Conservation (phyloP, 805 yeast species). For the Saturnispora diversa region DNA sequence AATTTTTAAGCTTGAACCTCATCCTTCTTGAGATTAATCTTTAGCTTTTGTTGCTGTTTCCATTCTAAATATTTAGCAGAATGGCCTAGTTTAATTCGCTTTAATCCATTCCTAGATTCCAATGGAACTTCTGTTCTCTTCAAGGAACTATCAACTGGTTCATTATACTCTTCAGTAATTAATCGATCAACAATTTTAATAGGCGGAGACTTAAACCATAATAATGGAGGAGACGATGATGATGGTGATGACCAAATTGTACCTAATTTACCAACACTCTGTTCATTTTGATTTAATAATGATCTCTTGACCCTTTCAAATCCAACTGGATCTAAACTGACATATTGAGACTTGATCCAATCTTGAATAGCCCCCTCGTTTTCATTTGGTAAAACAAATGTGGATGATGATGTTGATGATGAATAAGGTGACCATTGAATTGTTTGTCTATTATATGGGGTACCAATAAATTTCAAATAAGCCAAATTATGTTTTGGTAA, state of each 20-base stretch:
- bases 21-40: too few species aligned
- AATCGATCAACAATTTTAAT: slow-evolving; percentile 37
- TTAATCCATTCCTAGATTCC: slow-evolving; percentile 17
- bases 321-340: slow-evolving; percentile 28
- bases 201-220: slow-evolving; percentile 70
- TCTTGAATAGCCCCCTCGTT: slow-evolving; percentile 29
- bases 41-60: slow-evolving; percentile 26
- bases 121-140: slow-evolving; percentile 10
- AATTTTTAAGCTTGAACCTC: too few species aligned
- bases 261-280: slow-evolving; percentile 4
- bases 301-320: slow-evolving; percentile 23
- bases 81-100: slow-evolving; percentile 50
- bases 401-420: slow-evolving; percentile 26
- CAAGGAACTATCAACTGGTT: slow-evolving; percentile 9
- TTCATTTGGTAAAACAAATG: slow-evolving; percentile 32
- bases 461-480: slow-evolving; percentile 25
- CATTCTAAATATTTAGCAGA: slow-evolving; percentile 66
- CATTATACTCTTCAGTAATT: slow-evolving; percentile 19
- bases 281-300: slow-evolving; percentile 15
- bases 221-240: slow-evolving; percentile 28
- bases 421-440: slow-evolving; percentile 28
- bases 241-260: slow-evolving; percentile 2
- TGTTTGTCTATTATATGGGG: slow-evolving; percentile 26
- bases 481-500: slow-evolving; percentile 11
- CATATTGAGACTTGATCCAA: slow-evolving; percentile 28